A percentile compares a stretch with the other conserved stretches of the same genome.
These are phyloP conservation scores for Hyparrhenia diplandra DNA, from an alignment of 176 grass and related monocot species.

Conservation along the genomic window DNA sequence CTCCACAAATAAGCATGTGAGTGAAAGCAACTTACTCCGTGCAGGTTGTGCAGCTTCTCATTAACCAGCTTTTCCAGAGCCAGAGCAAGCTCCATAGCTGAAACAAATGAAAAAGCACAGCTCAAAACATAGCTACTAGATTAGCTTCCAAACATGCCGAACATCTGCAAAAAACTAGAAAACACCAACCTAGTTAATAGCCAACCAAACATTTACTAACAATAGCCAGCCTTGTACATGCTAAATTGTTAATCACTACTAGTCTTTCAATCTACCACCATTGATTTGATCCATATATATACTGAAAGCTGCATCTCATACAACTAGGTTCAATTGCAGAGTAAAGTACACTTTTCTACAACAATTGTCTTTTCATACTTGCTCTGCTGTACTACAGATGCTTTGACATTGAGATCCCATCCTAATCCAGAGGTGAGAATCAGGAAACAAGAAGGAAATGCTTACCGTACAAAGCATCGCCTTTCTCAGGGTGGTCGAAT, in stretches of 20 bases:
- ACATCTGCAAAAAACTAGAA: background rate
- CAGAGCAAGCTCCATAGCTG: slow-evolving; percentile 95
- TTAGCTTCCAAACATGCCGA: background rate
- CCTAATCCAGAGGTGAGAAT: background rate
- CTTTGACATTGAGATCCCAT: background rate
- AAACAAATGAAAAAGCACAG: background rate
- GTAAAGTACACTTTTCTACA: background rate
- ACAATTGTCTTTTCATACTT: background rate
- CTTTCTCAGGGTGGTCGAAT: slow-evolving; percentile 93
- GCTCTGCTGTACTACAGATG: background rate
- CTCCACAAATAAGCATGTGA: background rate
- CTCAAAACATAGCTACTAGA: background rate
- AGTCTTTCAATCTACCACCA: background rate
- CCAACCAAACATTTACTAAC: background rate
- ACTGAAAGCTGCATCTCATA: background rate
- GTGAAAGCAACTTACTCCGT: slow-evolving; percentile 45
- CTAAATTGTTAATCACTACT: background rate
- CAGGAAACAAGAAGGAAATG: background rate
- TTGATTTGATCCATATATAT: background rate
- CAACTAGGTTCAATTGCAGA: background rate
- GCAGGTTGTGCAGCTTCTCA: slow-evolving; percentile 77
- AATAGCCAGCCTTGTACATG: background rate
- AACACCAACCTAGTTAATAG: background rate
- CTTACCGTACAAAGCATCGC: slow-evolving; percentile 81
- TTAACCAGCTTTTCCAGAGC: slow-evolving; percentile 77